Evolutionary conservation across 768 basidiomycete genomes (phyloP).

Genomic region (Suillus subluteus): DNA sequence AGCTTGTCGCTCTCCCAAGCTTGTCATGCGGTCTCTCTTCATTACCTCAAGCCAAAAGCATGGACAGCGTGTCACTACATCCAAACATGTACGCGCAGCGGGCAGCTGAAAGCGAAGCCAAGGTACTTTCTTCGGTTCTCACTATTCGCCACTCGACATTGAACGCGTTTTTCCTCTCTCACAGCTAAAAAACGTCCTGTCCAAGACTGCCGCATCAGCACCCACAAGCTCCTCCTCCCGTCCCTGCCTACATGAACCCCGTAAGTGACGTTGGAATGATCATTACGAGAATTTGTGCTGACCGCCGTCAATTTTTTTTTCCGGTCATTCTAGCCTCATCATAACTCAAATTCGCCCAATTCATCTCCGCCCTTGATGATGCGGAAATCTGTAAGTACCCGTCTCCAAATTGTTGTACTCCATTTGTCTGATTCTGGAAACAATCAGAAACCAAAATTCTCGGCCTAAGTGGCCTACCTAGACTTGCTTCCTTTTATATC

Average conservation of each 20-base stretch:
- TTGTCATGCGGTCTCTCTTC: constrained; percentile 69
- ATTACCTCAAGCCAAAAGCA: constrained; percentile 72
- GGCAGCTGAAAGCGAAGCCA: constrained; percentile 74
- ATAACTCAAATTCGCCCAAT: constrained; percentile 40
- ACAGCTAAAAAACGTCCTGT: constrained; percentile 67
- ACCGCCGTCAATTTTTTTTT: constrained; percentile 13
- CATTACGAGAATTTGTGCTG: constrained; percentile 6
- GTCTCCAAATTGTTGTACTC: background rate
- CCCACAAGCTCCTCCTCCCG: constrained; percentile 37
- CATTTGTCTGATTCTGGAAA: background rate
- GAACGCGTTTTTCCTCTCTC: constrained; percentile 14
- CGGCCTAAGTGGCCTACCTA: constrained; percentile 27
- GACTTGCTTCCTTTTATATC: constrained; percentile 13
- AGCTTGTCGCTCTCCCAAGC: constrained; percentile 72
- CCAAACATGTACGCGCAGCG: constrained; percentile 70
- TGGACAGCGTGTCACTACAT: constrained; percentile 68
- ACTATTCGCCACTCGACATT: constrained; percentile 4
- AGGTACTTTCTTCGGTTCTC: constrained; percentile 47
- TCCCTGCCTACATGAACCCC: constrained; percentile 39
- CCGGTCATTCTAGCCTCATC: constrained; percentile 34
- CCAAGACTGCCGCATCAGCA: constrained; percentile 46
- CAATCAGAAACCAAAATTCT: constrained; percentile 40
- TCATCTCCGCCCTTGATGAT: constrained; percentile 57
- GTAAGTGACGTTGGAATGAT: constrained; percentile 31
- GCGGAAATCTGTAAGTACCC: constrained; percentile 50